Base-by-base conservation (phyloP, 768 basidiomycete species). In the Amanita jacksonii region DNA sequence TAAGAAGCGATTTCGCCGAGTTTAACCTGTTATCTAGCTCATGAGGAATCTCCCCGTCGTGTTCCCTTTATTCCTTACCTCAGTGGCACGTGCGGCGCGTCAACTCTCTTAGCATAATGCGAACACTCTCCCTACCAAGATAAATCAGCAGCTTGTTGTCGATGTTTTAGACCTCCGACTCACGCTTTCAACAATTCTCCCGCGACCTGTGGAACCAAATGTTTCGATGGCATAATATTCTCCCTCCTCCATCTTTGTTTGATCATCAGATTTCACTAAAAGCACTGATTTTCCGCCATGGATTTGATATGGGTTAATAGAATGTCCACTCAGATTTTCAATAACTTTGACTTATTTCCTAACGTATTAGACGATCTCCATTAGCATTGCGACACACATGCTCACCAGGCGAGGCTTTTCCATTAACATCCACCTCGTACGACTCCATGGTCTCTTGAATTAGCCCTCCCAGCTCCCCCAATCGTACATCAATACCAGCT, bases 391-490 rank as follows among this genome's bases (percentile, higher is more conserved):
- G 35, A 37, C 9, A 49, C 34, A 35, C 38, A 53, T n/a, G n/a
- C 66, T 27, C 28, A 91, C 91, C 89, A 39, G 84, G 90, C 51
- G 80, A 70, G 6, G 81, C 71, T 54, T 90, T 89, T 18, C 88
- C 83, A 10, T 76, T 74, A n/a, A 93, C 77, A 55, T 91, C 89
- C 8, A 99, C 94, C 59, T 98, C 96, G 56, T 97, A 97, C 1
- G 87, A 90, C 57, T 97, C 92, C 96, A 99, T 99, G 2, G 91
- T 93, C 60, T 99, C 96, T 62, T 99, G 94, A 43, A 98, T 93
- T 40, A 76, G 75, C 0, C 79, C 91, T 2, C 81, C 96, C 24
- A 99, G 72, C 58, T 98, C 94, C 43, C 91, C 92, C 41, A 98
- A 72, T 41, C 93, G 77, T 0, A 86, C 87, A 55, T 98, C 96